Evolutionary conservation across 495 filamentous ascomycete species (phyloP), one percentile per base, ranked within the genome.

Genomic region (Penicillium daleae): DNA sequence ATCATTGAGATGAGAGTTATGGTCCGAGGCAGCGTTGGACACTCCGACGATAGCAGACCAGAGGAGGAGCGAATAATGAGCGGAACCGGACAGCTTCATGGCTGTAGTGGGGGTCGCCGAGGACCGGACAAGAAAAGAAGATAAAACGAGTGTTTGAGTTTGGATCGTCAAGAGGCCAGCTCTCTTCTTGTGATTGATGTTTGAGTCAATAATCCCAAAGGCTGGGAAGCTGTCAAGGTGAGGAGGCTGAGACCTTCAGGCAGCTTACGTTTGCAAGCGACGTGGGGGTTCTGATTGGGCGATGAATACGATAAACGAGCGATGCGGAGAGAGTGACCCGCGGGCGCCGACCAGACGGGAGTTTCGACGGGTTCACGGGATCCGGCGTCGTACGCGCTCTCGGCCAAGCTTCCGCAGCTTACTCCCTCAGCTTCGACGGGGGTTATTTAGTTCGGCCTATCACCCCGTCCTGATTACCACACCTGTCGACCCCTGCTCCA

Each of bases 211-310:
- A 26, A 51, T 32, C 1, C 9, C 37, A 35, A 26, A 21, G 24
- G 29, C 27, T 22, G 40, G 29, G 17, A 39, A 19, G 6, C 7
- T 17, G 29, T n/a, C n/a, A 33, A 10, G 61, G 40, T 64, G 60
- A 56, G 63, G 49, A 46, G 50, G 56, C 42, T 32, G 57, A 48
- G 42, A 37, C 26, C 52, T n/a, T 22, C 19, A 21, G 53, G 7
- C 19, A 22, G 62, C 59, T 70, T 70, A 70, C 67, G 67, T 71
- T 61, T n/a, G n/a, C n/a, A n/a, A n/a, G n/a, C n/a, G n/a, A n/a
- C n/a, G n/a, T n/a, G n/a, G n/a, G n/a, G n/a, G n/a, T n/a, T 21
- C 19, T 48, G 40, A 48, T 57, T 57, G 39, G 46, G 19, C 17
- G 3, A 27, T 39, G 35, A 39, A 15, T 17, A 39, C 35, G 13